Percentiles rank a stretch among this genome's conserved stretches.
Conservation (phyloP, 257 asterid species). For the Voacanga thouarsii region DNA sequence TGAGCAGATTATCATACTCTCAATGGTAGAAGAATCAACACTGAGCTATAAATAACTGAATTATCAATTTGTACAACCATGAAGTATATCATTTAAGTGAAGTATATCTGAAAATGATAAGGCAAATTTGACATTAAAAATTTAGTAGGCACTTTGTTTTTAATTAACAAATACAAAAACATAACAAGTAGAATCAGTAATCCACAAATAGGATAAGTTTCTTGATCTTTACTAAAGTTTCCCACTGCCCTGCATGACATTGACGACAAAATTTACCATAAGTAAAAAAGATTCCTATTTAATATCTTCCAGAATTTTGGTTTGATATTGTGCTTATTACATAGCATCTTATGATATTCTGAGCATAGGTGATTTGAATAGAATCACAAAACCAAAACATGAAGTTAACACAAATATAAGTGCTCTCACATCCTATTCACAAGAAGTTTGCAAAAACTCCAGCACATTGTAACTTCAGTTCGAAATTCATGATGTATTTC, state of each 20-base stretch:
- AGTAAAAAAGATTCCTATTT: background rate
- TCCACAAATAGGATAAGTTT: background rate
- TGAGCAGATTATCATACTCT: constrained; percentile 17
- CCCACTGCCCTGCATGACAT: background rate
- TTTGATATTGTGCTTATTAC: too few species aligned
- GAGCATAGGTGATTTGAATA: background rate
- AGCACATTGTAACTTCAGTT: too few species aligned
- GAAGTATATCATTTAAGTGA: background rate
- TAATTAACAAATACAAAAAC: too few species aligned
- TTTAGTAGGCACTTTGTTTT: background rate
- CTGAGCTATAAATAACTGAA: background rate
- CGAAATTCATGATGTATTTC: too few species aligned
- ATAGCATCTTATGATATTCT: background rate
- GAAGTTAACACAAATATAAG: background rate
- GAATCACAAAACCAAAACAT: background rate
- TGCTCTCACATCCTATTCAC: background rate
- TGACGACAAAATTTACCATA: background rate
- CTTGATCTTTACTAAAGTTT: background rate
- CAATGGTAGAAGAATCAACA: background rate
- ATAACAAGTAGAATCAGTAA: background rate
- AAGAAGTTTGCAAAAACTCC: background rate
- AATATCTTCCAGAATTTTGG: too few species aligned
- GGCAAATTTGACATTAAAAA: background rate
- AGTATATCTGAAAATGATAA: background rate
- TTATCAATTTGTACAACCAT: background rate